These are phyloP conservation scores for Withania somnifera DNA, from an alignment of 305 asterid species.

Conservation along the genomic window DNA sequence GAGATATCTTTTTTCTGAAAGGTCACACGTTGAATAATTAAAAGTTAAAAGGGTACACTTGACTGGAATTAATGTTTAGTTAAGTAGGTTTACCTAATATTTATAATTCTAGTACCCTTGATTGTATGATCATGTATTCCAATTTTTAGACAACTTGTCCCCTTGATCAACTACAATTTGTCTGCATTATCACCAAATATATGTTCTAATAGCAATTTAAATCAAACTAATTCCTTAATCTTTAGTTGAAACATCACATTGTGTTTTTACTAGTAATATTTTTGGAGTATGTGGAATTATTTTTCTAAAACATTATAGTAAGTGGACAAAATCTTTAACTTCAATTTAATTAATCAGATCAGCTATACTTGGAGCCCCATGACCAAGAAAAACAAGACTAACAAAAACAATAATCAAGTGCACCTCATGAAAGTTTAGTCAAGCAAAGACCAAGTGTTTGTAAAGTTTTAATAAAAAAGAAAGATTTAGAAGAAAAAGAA, in stretches of 20 bases:
- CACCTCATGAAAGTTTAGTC: background rate
- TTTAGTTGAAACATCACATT: constrained; percentile 1
- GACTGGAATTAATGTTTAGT: background rate
- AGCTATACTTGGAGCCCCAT: constrained; percentile 29
- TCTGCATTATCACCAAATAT: constrained; percentile 14
- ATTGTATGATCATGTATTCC: constrained; percentile 22
- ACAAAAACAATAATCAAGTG: background rate
- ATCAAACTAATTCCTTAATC: background rate
- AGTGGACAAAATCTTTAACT: background rate
- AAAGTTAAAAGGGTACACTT: background rate
- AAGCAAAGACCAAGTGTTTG: background rate
- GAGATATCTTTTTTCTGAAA: background rate
- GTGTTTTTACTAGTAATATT: background rate
- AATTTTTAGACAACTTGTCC: constrained; percentile 35
- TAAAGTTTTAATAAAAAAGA: background rate
- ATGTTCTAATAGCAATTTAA: background rate
- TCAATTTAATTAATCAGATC: background rate
- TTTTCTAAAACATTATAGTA: background rate
- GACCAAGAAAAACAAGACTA: constrained; percentile 15
- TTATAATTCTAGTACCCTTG: background rate
- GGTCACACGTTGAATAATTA: background rate
- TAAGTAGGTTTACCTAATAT: constrained; percentile 32
- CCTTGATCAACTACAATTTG: constrained; percentile 38
- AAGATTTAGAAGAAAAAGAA: background rate
- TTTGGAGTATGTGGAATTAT: background rate